Evolutionary conservation across 2,329 filamentous ascomycete species (phyloP), one percentile per base, ranked within the genome.

Genomic region (Aspergillus neotritici): DNA sequence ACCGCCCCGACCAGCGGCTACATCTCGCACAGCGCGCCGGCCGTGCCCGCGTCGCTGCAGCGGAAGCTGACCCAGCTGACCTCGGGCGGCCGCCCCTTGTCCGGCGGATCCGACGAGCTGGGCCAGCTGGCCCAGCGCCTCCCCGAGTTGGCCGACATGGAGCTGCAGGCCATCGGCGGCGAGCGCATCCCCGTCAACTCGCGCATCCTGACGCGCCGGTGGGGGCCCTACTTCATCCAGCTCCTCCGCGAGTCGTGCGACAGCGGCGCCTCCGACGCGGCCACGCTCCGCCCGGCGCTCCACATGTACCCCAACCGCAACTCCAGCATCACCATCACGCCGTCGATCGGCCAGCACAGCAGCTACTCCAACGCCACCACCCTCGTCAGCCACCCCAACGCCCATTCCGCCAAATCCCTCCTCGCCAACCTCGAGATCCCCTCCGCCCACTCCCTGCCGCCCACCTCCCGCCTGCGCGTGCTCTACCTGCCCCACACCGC

Each of bases 141-240:
- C 62, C 80, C 82, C n/a, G 93, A 97, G 65, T 73, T 98, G 43
- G 79, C 88, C 3, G 93, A 98, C 57, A 98, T 98, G 93, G 93
- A 97, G 59, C 87, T 98, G 46, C 75, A 97, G 21, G 93, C 91
- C 40, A 83, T 95, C 33, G 86, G 86, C 14, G 91, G 91, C 15
- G 91, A 96, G 62, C 81, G 90, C 13, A 88, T 97, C 53, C 88
- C 93, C 0, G 86, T 96, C 53, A 98, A 94, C 65, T 97, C 93
- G 5, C 82, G 89, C 44, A 79, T 98, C 12, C 77, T 97, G 12
- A 84, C 86, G 8, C 80, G 88, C 21, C 77, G 93, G 60, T 98
- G 93, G 93, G 93, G 93, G 0, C 88, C 89, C 0, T 96, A 94
- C 63, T 97, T 98, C 68, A 88, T 95, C 43, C 87, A 94, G 61